Evolutionary conservation across 2,329 filamentous ascomycete genomes (phyloP), one percentile per base, ranked within the genome.

Genomic region (Karstenula rhodostoma): DNA sequence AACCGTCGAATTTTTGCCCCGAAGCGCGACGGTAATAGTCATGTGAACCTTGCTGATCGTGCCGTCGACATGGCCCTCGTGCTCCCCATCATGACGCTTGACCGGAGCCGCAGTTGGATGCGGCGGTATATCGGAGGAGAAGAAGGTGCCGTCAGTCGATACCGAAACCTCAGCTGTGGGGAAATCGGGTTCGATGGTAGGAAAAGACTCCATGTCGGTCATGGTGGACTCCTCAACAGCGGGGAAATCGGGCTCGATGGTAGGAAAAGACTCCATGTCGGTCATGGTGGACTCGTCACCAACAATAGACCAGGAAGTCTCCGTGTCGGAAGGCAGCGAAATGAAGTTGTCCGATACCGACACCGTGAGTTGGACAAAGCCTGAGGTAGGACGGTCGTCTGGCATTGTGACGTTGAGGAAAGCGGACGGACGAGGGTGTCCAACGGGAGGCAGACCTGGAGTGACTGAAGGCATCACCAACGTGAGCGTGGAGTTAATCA

Each of bases 141-240:
- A 52, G 23, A 27, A 42, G 12, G 22, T 52, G 25, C 49, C 49
- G 22, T 52, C 49, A 5, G 49, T 52, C 49, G 29, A 27, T 22
- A 35, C 23, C 19, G 15, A n/a, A 7, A 1, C 15, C 17, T 7
- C 17, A 44, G 19, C 10, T 9, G 46, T 49, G 15, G 46, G 3
- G 3, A 5, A 9, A 25, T 33, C 46, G 12, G 46, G 46, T 15
- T 9, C 9, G 17, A 48, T 32, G 4, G 25, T 32, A 10, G 27
- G 46, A 9, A 32, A 48, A 7, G 9, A 7, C 25, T 48, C 25
- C 25, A 48, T n/a, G 27, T 48, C 46, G 29, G 46, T 48, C 7
- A 15, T 13, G 48, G 48, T 29, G 4, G 29, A 32, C 12, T 32
- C 29, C 12, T 32, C 4, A 6, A 6, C 29, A 32, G 29, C 2